These are phyloP conservation scores for Geranomyces variabilis DNA, from an alignment of 192 early-diverging fungal genomes.

Conservation along the genomic window DNA sequence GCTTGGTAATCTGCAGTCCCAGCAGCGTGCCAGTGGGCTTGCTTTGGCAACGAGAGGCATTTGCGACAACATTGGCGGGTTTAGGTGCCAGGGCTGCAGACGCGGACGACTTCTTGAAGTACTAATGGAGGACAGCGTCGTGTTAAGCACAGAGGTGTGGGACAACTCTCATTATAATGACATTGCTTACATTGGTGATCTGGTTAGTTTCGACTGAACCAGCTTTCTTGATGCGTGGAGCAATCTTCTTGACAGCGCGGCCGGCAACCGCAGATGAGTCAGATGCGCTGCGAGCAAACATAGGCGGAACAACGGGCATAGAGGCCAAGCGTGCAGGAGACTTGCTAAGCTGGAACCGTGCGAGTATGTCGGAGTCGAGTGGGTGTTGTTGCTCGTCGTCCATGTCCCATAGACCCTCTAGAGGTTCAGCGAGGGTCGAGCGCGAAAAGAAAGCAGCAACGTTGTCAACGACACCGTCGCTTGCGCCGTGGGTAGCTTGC, in stretches of 20 bases:
- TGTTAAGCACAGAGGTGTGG: neutral
- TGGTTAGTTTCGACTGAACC: neutral
- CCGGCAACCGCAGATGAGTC: neutral
- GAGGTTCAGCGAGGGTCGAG: neutral
- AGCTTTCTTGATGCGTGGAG: neutral
- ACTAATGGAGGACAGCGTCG: neutral
- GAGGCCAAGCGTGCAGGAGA: neutral
- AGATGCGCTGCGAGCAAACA: neutral
- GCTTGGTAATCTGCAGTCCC: conserved; percentile 13
- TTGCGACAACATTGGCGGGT: conserved; percentile 1
- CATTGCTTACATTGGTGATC: neutral
- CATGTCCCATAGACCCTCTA: conserved; percentile 7
- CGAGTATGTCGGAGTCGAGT: too few relatives aligned
- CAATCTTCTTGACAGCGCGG: too few relatives aligned
- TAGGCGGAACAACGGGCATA: neutral
- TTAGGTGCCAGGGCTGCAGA: neutral
- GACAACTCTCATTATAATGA: neutral
- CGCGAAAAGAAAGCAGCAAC: neutral
- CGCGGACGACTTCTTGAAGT: neutral
- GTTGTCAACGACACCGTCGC: conserved; percentile 4
- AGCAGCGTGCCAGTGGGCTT: neutral
- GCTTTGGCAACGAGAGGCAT: neutral
- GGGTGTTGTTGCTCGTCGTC: conserved; percentile 3
- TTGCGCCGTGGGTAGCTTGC: neutral
- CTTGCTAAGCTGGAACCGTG: too few relatives aligned